Percentiles rank a stretch among this genome's conserved stretches.
phyloP scores from a whole-genome alignment of 371 early-diverging fungal species.

The Syncephalastrum monosporum region DNA sequence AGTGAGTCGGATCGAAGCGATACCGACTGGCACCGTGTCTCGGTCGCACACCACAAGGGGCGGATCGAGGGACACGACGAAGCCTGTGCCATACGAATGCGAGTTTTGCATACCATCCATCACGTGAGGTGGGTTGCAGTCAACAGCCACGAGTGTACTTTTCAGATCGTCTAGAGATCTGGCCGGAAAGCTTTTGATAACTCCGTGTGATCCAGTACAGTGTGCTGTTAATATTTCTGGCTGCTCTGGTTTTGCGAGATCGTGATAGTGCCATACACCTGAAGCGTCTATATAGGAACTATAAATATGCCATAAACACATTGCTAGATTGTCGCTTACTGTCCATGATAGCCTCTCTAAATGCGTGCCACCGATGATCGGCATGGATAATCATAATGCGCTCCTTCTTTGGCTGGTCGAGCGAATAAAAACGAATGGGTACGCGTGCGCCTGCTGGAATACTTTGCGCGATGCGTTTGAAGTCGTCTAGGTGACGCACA shows the following conservation, averaged over 20 bases:
- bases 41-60: constrained; percentile 79
- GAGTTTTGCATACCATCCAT: constrained; percentile 70
- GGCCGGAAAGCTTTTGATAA: too few relatives aligned
- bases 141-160: constrained; percentile 59
- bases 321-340: constrained; percentile 33
- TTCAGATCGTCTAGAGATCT: too few relatives aligned
- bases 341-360: constrained; percentile 74
- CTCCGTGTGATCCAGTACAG: too few relatives aligned
- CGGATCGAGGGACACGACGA: constrained; percentile 67
- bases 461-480: constrained; percentile 63
- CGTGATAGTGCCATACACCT: constrained; percentile 66
- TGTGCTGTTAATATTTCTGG: too few relatives aligned
- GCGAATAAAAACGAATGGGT: constrained; percentile 73
- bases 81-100: constrained; percentile 70
- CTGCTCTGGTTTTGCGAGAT: too few relatives aligned
- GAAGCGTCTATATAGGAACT: constrained; percentile 46
- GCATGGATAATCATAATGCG: constrained; percentile 78
- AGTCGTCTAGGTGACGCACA: constrained; percentile 77
- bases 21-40: constrained; percentile 73
- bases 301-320: not conserved
- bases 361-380: constrained; percentile 82
- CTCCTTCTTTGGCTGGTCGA: constrained; percentile 70
- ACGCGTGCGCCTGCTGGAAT: constrained; percentile 81
- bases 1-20: constrained; percentile 77
- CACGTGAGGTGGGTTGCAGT: constrained; percentile 69